phyloP scores from a whole-genome alignment of 164 flowering plant species.

The Cinnamomum chago region DNA sequence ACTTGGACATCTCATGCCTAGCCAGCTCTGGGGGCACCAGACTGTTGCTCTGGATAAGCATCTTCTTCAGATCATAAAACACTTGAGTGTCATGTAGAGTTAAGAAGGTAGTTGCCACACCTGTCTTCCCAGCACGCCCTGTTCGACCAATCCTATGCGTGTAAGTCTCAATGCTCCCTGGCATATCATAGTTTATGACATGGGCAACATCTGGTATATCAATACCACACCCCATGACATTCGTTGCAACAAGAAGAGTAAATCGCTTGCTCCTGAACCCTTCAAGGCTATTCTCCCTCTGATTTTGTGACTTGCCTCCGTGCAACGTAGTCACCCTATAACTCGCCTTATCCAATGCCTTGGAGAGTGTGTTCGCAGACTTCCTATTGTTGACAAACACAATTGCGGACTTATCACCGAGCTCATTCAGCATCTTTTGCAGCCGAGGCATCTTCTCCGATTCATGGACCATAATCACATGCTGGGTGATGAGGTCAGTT shows the following conservation, averaged over 20 bases:
- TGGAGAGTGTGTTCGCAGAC: slow-evolving; percentile 60
- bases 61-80: slow-evolving; percentile 56
- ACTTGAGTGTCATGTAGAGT: slow-evolving; percentile 78
- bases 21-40: too few relatives aligned
- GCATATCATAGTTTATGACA: slow-evolving; percentile 87
- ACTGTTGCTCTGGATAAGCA: too few relatives aligned
- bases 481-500: slow-evolving; percentile 69
- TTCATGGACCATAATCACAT: slow-evolving; percentile 71
- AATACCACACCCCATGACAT: slow-evolving; percentile 93
- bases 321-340: slow-evolving; percentile 81
- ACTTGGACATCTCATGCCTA: slow-evolving; percentile 82
- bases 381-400: slow-evolving; percentile 83
- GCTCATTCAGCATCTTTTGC: slow-evolving; percentile 61
- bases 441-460: slow-evolving; percentile 61
- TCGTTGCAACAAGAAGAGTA: slow-evolving; percentile 86
- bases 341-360: slow-evolving; percentile 62
- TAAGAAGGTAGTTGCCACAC: slow-evolving; percentile 85
- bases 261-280: slow-evolving; percentile 82
- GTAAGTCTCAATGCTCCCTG: slow-evolving; percentile 71
- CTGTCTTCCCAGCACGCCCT: slow-evolving; percentile 92
- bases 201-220: slow-evolving; percentile 92
- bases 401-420: slow-evolving; percentile 82
- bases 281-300: slow-evolving; percentile 83
- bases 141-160: slow-evolving; percentile 92
- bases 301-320: slow-evolving; percentile 90